phyloP scores from a whole-genome alignment of 2,329 filamentous ascomycete species.

The Hortaea sp. region DNA sequence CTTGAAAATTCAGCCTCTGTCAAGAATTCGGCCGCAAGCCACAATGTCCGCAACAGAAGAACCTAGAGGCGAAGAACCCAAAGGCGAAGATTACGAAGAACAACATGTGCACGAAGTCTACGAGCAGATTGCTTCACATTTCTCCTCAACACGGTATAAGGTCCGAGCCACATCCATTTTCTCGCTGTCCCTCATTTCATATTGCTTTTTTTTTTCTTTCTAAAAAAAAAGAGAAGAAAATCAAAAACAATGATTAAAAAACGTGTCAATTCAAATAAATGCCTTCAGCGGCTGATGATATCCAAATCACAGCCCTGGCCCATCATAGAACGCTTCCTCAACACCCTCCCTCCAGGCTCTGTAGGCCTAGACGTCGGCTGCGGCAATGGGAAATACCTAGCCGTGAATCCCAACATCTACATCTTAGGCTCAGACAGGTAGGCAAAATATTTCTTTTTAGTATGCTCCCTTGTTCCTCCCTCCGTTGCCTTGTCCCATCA shows the following conservation, averaged over 20 bases:
- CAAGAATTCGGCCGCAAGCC: too few relatives aligned
- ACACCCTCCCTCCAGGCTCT: constrained; percentile 54
- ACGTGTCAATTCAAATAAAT: too few relatives aligned
- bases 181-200: not conserved
- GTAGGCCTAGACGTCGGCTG: constrained; percentile 88
- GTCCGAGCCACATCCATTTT: constrained; percentile 26
- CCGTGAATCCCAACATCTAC: constrained; percentile 66
- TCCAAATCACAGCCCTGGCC: constrained; percentile 65
- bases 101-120: constrained; percentile 88
- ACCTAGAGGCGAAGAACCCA: not conserved
- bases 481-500: not conserved
- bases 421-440: constrained; percentile 78
- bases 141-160: constrained; percentile 68
- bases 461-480: not conserved
- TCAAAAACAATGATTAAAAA: not conserved
- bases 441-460: constrained; percentile 8
- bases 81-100: constrained; percentile 60
- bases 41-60: not conserved
- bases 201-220: not conserved
- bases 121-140: constrained; percentile 74
- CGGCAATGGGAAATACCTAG: constrained; percentile 92
- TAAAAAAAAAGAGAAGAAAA: not conserved
- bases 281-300: not conserved
- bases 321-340: constrained; percentile 71
- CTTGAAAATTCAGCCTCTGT: too few relatives aligned